Evolutionary conservation across 129 eudicot genomes (phyloP).

Genomic region (Erigeron canadensis): DNA sequence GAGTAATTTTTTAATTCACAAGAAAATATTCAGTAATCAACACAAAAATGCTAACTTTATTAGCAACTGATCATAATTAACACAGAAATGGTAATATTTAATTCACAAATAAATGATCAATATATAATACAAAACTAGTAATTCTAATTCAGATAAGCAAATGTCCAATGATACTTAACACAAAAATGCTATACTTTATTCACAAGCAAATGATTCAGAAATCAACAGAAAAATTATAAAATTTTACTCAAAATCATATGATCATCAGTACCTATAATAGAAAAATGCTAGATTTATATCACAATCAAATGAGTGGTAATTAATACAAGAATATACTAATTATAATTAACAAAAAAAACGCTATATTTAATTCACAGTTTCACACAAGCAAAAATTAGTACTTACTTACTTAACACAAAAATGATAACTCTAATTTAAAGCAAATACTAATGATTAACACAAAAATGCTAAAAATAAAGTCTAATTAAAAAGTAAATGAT

Average conservation of each 20-base stretch:
- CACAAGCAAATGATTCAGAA: too few relatives aligned
- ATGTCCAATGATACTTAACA: too few relatives aligned
- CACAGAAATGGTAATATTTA: slow-evolving; percentile 1
- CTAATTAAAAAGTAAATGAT: neutral
- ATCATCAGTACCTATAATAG: neutral
- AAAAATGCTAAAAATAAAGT: neutral
- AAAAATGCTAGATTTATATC: neutral
- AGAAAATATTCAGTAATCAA: too few relatives aligned
- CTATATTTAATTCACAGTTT: neutral
- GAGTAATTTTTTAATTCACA: too few relatives aligned
- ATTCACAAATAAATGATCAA: neutral
- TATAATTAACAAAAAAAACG: neutral
- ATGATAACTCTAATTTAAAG: neutral
- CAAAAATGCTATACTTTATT: too few relatives aligned
- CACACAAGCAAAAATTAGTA: too few relatives aligned
- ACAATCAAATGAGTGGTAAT: neutral
- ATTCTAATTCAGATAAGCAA: too few relatives aligned
- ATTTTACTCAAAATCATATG: too few relatives aligned
- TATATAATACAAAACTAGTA: too few relatives aligned
- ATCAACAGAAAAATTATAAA: too few relatives aligned
- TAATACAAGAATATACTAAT: neutral
- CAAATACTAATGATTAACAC: neutral
- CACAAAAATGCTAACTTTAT: too few relatives aligned
- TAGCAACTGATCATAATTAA: neutral
- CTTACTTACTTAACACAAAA: neutral